These are phyloP conservation scores for Trichoderma polysporum DNA, from an alignment of 2,329 filamentous ascomycete species.

Conservation along the genomic window DNA sequence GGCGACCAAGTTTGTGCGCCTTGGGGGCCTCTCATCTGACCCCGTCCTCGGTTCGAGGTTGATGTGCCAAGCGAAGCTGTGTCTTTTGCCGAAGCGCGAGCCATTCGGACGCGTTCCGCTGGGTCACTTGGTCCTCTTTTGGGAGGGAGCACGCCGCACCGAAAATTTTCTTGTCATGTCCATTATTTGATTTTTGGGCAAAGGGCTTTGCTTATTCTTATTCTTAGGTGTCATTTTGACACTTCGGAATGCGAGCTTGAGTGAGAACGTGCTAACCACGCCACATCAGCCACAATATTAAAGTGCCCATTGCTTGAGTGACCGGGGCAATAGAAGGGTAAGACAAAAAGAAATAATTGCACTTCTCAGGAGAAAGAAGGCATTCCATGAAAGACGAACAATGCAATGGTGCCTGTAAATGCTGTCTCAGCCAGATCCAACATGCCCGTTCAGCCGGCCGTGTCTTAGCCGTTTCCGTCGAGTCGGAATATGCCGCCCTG, in stretches of 20 bases:
- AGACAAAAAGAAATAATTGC: neutral
- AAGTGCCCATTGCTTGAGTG: neutral
- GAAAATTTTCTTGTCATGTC: slow-evolving; percentile 10
- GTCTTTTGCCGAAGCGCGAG: slow-evolving; percentile 14
- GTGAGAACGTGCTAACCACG: neutral
- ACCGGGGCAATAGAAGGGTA: neutral
- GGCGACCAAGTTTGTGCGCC: slow-evolving; percentile 5
- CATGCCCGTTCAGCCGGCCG: neutral
- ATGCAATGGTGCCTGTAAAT: neutral
- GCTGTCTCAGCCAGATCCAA: slow-evolving; percentile 1
- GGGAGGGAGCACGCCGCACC: neutral
- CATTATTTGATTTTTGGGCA: neutral
- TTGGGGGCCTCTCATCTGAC: slow-evolving; percentile 12
- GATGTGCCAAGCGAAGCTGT: slow-evolving; percentile 1
- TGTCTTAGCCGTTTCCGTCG: slow-evolving; percentile 17
- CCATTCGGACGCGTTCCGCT: slow-evolving; percentile 14
- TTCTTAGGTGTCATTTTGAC: neutral
- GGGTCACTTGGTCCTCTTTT: slow-evolving; percentile 13
- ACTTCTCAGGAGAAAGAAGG: neutral
- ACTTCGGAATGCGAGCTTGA: slow-evolving; percentile 5
- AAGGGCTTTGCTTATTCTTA: neutral
- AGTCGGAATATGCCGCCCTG: neutral
- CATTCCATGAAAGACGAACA: slow-evolving; percentile 1
- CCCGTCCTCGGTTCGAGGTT: neutral
- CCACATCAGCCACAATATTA: neutral